phyloP scores from a whole-genome alignment of 2,329 filamentous ascomycete genomes.

The Sporothrix euskadiensis region DNA sequence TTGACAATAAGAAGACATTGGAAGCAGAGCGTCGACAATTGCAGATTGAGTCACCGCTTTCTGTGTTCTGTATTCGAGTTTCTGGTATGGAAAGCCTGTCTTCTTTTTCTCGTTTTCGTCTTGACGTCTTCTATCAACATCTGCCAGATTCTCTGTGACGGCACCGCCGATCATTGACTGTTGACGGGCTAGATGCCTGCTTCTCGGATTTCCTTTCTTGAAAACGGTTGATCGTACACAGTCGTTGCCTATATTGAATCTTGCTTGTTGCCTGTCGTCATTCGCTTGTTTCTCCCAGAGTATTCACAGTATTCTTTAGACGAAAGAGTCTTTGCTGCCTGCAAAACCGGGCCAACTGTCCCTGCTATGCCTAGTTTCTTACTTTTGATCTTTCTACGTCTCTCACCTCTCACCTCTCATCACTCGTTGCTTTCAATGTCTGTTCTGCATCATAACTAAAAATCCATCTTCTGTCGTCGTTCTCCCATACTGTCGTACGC shows the following conservation, averaged over 20 bases:
- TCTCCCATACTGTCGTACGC: not conserved
- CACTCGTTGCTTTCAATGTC: not conserved
- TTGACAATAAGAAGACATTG: not conserved
- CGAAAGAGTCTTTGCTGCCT: not conserved
- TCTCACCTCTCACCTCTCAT: not conserved
- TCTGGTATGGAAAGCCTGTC: not conserved
- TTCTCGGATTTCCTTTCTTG: not conserved
- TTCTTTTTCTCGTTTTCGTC: not conserved
- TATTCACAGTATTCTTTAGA: not conserved
- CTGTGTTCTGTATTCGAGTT: not conserved
- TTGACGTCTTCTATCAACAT: not conserved
- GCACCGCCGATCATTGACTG: not conserved
- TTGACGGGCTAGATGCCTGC: not conserved
- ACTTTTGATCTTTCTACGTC: not conserved
- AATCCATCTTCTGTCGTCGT: no score
- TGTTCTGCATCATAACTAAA: not conserved
- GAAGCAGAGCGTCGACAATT: not conserved
- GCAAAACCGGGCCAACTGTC: slow-evolving; percentile 6
- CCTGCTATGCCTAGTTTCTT: slow-evolving; percentile 12
- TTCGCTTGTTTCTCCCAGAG: no score
- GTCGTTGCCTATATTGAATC: not conserved
- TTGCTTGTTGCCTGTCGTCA: not conserved
- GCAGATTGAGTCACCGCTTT: not conserved
- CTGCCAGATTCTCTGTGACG: slow-evolving; percentile 9
- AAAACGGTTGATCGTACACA: not conserved